These are phyloP conservation scores for Microstroma glucosiphilum DNA, from an alignment of 1,284 basidiomycete genomes.

Conservation along the genomic window DNA sequence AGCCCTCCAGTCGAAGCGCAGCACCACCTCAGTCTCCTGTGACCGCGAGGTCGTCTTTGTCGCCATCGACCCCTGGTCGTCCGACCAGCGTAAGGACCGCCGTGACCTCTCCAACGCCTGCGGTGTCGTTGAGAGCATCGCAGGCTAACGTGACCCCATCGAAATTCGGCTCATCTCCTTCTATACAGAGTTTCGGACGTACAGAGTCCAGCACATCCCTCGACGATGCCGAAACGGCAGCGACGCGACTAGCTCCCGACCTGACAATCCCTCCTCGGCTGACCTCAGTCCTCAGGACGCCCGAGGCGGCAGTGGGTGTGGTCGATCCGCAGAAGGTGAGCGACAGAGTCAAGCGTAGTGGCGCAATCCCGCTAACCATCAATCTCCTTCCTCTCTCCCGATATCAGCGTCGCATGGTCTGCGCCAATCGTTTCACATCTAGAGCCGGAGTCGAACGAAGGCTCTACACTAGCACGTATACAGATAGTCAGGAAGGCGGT, in stretches of 20 bases:
- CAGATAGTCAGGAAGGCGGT: neutral
- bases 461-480: conserved; percentile 40
- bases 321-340: conserved; percentile 29
- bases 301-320: conserved; percentile 36
- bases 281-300: conserved; percentile 29
- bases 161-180: too few relatives aligned
- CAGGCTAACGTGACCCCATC: too few relatives aligned
- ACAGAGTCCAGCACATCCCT: too few relatives aligned
- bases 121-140: too few relatives aligned
- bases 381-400: neutral
- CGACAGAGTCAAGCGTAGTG: neutral
- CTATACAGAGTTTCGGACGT: too few relatives aligned
- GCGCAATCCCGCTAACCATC: neutral
- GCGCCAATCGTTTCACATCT: conserved; percentile 75
- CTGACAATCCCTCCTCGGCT: conserved; percentile 27
- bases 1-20: neutral
- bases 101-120: too few relatives aligned
- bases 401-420: conserved; percentile 63
- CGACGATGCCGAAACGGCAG: neutral
- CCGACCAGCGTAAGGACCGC: too few relatives aligned
- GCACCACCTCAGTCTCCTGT: too few relatives aligned
- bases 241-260: conserved; percentile 33
- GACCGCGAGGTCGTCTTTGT: too few relatives aligned
- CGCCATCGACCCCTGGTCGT: too few relatives aligned
- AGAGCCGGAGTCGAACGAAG: conserved; percentile 67